Conservation (phyloP, 75 land plant genomes). For the Pinus taeda region DNA sequence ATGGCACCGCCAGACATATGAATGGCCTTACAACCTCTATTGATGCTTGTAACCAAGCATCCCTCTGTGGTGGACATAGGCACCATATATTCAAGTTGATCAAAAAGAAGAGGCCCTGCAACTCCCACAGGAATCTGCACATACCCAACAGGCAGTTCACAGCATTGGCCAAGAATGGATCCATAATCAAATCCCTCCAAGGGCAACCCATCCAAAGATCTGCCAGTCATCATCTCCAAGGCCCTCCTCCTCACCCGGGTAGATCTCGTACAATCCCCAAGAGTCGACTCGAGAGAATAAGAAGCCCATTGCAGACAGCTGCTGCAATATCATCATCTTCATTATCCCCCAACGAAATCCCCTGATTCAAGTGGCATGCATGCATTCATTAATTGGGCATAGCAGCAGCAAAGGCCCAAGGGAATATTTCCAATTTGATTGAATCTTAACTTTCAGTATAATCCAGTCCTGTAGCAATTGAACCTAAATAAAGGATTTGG, state of each 20-base stretch:
- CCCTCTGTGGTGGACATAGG: slow-evolving; percentile 82
- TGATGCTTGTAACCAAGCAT: slow-evolving; percentile 32
- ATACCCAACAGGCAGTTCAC: slow-evolving; percentile 77
- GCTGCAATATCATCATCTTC: slow-evolving; percentile 50
- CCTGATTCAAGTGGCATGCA: background rate
- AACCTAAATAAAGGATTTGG: too few relatives aligned
- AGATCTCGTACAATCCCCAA: slow-evolving; percentile 64
- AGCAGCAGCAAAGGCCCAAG: too few relatives aligned
- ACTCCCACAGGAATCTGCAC: slow-evolving; percentile 64
- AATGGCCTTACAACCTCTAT: slow-evolving; percentile 15
- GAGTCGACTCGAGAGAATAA: slow-evolving; percentile 53
- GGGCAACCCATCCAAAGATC: slow-evolving; percentile 35
- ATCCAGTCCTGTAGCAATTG: too few relatives aligned
- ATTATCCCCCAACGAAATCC: slow-evolving; percentile 11
- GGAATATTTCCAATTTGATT: too few relatives aligned
- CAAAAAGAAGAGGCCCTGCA: slow-evolving; percentile 71
- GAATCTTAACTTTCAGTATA: too few relatives aligned
- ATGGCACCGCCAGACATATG: slow-evolving; percentile 6
- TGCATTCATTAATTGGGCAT: too few relatives aligned
- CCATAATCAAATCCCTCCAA: slow-evolving; percentile 37
- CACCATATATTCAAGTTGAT: slow-evolving; percentile 52
- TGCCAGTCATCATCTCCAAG: slow-evolving; percentile 39
- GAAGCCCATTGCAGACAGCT: slow-evolving; percentile 57
- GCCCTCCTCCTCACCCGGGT: slow-evolving; percentile 50
- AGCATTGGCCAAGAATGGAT: slow-evolving; percentile 71